phyloP scores from a whole-genome alignment of 805 yeast genomes.

The Gaillardinia entomophila region DNA sequence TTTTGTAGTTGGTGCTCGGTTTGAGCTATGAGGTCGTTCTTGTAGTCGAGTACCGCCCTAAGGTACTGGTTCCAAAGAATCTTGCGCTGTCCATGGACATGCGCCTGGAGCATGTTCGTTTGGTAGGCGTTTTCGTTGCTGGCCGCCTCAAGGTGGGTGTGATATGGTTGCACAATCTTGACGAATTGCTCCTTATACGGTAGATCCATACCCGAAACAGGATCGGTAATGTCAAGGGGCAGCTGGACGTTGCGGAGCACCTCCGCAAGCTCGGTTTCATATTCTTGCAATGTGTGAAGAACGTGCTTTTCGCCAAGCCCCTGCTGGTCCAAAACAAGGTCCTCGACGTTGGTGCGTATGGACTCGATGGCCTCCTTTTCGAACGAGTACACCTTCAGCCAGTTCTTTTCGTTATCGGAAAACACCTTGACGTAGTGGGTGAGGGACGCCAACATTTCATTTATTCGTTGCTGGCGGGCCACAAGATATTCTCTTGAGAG shows the following conservation, averaged over 20 bases:
- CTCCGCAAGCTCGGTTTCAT: constrained; percentile 25
- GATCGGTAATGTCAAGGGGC: constrained; percentile 22
- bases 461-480: constrained; percentile 23
- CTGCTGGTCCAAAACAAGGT: constrained; percentile 12
- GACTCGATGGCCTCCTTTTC: constrained; percentile 30
- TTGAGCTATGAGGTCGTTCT: constrained; percentile 18
- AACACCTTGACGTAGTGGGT: constrained; percentile 18
- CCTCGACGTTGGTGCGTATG: constrained; percentile 27
- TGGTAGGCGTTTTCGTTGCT: constrained; percentile 26
- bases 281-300: constrained; percentile 15
- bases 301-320: constrained; percentile 10
- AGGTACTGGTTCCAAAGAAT: constrained; percentile 33
- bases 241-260: constrained; percentile 24
- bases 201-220: constrained; percentile 5
- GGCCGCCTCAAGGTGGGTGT: constrained; percentile 16
- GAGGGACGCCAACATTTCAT: constrained; percentile 17
- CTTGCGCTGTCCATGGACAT: constrained; percentile 15
- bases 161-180: constrained; percentile 16
- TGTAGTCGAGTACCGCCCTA: constrained; percentile 15
- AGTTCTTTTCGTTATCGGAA: constrained; percentile 23
- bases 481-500: constrained; percentile 19
- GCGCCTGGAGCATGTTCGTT: constrained; percentile 13
- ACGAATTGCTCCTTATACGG: constrained; percentile 19
- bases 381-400: constrained; percentile 26
- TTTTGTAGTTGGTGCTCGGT: constrained; percentile 21